Evolutionary conservation across 495 filamentous ascomycete genomes (phyloP).

Genomic region (Poronia punctata): DNA sequence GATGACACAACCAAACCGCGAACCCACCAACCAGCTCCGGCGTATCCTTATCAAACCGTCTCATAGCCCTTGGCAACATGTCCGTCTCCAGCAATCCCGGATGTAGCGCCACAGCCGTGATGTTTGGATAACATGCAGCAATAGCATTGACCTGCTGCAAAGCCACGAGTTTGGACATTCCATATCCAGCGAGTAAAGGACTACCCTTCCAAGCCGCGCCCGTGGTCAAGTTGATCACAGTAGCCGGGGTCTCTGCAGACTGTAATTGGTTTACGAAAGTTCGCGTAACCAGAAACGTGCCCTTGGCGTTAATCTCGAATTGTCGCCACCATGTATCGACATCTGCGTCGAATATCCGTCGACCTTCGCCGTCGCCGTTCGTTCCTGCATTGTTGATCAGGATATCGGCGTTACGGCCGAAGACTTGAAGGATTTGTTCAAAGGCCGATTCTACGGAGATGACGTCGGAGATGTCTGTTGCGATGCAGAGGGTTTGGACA

Average conservation of each 20-base stretch:
- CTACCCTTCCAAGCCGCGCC: conserved; percentile 19
- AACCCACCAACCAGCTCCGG: conserved; percentile 31
- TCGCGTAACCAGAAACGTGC: conserved; percentile 32
- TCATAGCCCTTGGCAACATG: conserved; percentile 12
- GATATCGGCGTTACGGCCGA: conserved; percentile 35
- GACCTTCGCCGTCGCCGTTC: conserved; percentile 4
- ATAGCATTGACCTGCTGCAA: conserved; percentile 27
- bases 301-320: conserved; percentile 39
- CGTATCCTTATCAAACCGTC: conserved; percentile 24
- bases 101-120: conserved; percentile 31
- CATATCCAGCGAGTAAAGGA: conserved; percentile 32
- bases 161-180: conserved; percentile 29
- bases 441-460: conserved; percentile 27
- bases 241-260: conserved; percentile 18
- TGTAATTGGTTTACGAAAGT: conserved; percentile 28
- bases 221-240: conserved; percentile 37
- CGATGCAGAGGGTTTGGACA: conserved; percentile 25
- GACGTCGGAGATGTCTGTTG: conserved; percentile 26
- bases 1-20: conserved; percentile 33
- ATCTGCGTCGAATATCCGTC: conserved; percentile 18
- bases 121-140: conserved; percentile 28
- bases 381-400: conserved; percentile 40
- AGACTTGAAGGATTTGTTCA: conserved; percentile 27
- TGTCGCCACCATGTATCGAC: conserved; percentile 31
- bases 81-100: conserved; percentile 36